phyloP scores from a whole-genome alignment of 2,329 filamentous ascomycete genomes.

The Neopestalotiopsis sp. region DNA sequence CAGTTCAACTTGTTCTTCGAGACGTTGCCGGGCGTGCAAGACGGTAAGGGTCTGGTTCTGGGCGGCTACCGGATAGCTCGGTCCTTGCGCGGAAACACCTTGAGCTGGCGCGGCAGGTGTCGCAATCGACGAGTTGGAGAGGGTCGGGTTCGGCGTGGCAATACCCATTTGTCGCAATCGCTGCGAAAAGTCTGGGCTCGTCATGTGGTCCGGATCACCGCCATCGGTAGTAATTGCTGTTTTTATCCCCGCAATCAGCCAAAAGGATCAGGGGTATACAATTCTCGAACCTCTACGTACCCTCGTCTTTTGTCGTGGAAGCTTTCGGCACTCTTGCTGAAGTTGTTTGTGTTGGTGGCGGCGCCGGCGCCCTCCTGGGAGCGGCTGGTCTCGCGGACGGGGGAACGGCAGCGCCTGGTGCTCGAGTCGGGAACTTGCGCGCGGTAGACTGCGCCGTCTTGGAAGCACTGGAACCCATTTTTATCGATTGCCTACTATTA shows the following conservation, averaged over 20 bases:
- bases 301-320: slow-evolving; percentile 37
- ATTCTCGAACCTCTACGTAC: slow-evolving; percentile 28
- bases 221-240: slow-evolving; percentile 46
- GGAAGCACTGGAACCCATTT: slow-evolving; percentile 53
- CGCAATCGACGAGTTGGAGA: slow-evolving; percentile 56
- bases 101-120: slow-evolving; percentile 4
- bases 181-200: slow-evolving; percentile 51
- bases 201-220: slow-evolving; percentile 44
- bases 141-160: slow-evolving; percentile 58
- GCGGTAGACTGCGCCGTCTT: slow-evolving; percentile 46
- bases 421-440: slow-evolving; percentile 51
- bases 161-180: slow-evolving; percentile 61
- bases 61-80: slow-evolving; percentile 28
- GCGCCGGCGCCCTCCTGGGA: slow-evolving; percentile 17
- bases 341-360: too few species aligned
- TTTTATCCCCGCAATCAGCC: not conserved
- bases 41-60: slow-evolving; percentile 53
- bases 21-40: slow-evolving; percentile 50
- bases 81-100: slow-evolving; percentile 22
- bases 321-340: slow-evolving; percentile 19
- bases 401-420: slow-evolving; percentile 33
- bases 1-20: slow-evolving; percentile 48
- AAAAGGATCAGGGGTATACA: not conserved
- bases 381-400: slow-evolving; percentile 24
- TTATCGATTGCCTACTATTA: not conserved